Conservation (phyloP, 495 filamentous ascomycete species). For the Hypoxylon fuscum region DNA sequence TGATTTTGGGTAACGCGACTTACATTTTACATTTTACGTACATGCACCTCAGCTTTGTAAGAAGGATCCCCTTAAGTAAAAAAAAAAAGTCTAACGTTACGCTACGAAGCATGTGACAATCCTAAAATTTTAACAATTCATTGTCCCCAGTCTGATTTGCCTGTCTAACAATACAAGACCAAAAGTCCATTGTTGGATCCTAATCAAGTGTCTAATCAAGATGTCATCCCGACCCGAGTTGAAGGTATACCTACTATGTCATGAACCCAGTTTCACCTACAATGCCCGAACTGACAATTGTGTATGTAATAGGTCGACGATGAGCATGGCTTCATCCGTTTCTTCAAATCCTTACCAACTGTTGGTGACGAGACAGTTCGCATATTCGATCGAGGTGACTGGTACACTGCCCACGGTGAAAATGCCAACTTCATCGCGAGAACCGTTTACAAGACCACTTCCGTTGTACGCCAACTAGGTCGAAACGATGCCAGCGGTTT, state of each 20-base stretch:
- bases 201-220: too few relatives aligned
- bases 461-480: constrained; percentile 89
- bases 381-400: constrained; percentile 94
- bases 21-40: neutral
- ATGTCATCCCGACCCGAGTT: constrained; percentile 95
- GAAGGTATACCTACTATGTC: constrained; percentile 66
- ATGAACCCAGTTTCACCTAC: neutral
- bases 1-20: constrained; percentile 41
- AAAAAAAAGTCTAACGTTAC: neutral
- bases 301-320: constrained; percentile 79
- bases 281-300: neutral
- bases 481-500: constrained; percentile 82
- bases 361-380: constrained; percentile 79
- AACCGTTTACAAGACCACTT: constrained; percentile 96
- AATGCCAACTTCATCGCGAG: constrained; percentile 94
- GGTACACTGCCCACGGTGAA: constrained; percentile 91
- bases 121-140: neutral
- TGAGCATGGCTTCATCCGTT: constrained; percentile 93
- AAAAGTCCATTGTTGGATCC: too few relatives aligned
- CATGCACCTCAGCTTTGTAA: constrained; percentile 4
- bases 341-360: constrained; percentile 81
- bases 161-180: too few relatives aligned
- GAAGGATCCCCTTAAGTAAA: neutral
- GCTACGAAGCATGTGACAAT: constrained; percentile 1
- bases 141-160: too few relatives aligned